phyloP scores from a whole-genome alignment of 352 stramenopile genomes.

The Thraustochytrium sp. region DNA sequence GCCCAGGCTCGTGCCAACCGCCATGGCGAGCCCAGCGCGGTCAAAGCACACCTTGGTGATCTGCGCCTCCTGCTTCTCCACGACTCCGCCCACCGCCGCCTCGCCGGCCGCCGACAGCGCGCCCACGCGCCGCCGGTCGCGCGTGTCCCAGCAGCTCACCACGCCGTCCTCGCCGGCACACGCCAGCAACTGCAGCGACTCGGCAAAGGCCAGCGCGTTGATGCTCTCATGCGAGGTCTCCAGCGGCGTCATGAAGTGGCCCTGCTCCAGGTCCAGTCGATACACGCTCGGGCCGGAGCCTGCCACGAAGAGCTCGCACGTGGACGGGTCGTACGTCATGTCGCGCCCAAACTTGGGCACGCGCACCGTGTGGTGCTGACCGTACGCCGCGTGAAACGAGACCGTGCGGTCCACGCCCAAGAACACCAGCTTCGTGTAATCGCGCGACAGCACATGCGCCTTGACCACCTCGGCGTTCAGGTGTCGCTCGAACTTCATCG shows the following conservation, averaged over 20 bases:
- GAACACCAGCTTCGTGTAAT: constrained; percentile 97
- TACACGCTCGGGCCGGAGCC: constrained; percentile 77
- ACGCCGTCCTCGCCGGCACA: constrained; percentile 84
- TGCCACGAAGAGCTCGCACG: constrained; percentile 91
- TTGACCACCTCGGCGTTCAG: constrained; percentile 93
- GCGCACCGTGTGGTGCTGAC: constrained; percentile 85
- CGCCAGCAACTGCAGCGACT: constrained; percentile 77
- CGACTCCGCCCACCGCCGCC: background rate
- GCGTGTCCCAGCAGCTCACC: constrained; percentile 90
- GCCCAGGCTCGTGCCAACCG: constrained; percentile 1
- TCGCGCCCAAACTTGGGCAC: constrained; percentile 94
- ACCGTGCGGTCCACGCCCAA: constrained; percentile 90
- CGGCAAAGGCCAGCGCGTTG: constrained; percentile 80
- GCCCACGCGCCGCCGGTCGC: constrained; percentile 65
- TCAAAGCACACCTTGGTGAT: background rate
- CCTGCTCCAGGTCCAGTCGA: constrained; percentile 94
- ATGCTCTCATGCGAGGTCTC: constrained; percentile 59
- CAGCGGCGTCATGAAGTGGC: constrained; percentile 83
- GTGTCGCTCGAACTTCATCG: constrained; percentile 97
- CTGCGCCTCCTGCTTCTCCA: background rate
- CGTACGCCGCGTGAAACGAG: constrained; percentile 96
- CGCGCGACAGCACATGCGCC: constrained; percentile 83
- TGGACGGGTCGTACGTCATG: constrained; percentile 91
- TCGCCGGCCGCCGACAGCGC: constrained; percentile 56
- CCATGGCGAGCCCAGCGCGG: constrained; percentile 48